Evolutionary conservation across 352 stramenopile species (phyloP).

Genomic region (Phytopythium delawarense): DNA sequence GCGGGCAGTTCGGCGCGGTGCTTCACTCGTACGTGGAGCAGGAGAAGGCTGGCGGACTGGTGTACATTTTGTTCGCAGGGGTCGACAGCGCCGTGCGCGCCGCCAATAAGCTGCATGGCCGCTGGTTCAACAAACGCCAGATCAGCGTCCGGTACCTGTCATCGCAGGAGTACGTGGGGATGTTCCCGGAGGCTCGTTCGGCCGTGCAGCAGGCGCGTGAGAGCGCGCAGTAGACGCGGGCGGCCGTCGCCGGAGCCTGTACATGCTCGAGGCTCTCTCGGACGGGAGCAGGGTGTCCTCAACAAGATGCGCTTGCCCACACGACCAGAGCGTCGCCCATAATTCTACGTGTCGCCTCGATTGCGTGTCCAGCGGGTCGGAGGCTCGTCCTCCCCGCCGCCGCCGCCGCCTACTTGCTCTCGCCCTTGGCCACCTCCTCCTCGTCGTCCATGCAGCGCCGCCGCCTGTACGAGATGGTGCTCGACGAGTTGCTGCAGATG

Average conservation of each 20-base stretch:
- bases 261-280: too few relatives aligned
- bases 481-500: too few relatives aligned
- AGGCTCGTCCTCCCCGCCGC: too few relatives aligned
- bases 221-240: conserved; percentile 28
- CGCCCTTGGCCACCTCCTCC: neutral
- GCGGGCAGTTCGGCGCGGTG: conserved; percentile 60
- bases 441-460: too few relatives aligned
- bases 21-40: conserved; percentile 81
- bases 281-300: too few relatives aligned
- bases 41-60: conserved; percentile 79
- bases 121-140: conserved; percentile 90
- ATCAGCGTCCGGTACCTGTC: conserved; percentile 87
- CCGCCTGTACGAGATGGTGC: too few relatives aligned
- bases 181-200: conserved; percentile 78
- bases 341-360: too few relatives aligned
- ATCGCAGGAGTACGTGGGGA: conserved; percentile 85
- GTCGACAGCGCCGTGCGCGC: conserved; percentile 46
- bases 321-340: too few relatives aligned
- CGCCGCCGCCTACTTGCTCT: too few relatives aligned
- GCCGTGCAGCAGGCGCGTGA: conserved; percentile 53
- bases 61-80: conserved; percentile 85
- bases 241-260: neutral
- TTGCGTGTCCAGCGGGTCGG: too few relatives aligned
- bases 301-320: too few relatives aligned
- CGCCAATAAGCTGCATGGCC: conserved; percentile 76